phyloP scores from a whole-genome alignment of 2,329 filamentous ascomycete species.

The Fusarium sp. region DNA sequence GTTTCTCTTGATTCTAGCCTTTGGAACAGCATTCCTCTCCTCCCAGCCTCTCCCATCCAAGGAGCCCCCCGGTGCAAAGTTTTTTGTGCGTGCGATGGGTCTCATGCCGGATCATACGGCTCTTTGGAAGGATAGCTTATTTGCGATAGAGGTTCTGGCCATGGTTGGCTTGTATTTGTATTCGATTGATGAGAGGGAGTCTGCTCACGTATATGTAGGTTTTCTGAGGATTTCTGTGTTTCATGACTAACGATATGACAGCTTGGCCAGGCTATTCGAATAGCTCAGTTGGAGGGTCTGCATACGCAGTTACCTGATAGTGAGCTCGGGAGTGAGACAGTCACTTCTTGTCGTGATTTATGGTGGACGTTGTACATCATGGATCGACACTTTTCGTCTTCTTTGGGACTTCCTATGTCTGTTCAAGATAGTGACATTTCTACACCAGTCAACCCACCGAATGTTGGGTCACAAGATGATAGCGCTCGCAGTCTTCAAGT shows the following conservation, averaged over 20 bases:
- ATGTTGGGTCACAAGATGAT: slow-evolving; percentile 40
- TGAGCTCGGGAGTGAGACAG: slow-evolving; percentile 45
- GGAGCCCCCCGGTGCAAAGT: slow-evolving; percentile 45
- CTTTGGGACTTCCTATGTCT: slow-evolving; percentile 50
- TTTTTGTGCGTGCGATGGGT: slow-evolving; percentile 48
- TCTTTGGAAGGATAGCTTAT: slow-evolving; percentile 49
- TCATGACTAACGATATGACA: slow-evolving; percentile 4
- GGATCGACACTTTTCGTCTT: slow-evolving; percentile 52
- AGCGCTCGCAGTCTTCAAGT: slow-evolving; percentile 48
- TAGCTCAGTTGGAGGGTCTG: slow-evolving; percentile 52
- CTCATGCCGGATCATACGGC: slow-evolving; percentile 48
- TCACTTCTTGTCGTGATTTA: slow-evolving; percentile 47
- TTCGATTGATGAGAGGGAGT: slow-evolving; percentile 49
- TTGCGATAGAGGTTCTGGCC: slow-evolving; percentile 50
- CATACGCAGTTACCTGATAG: slow-evolving; percentile 52
- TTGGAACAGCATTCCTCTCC: slow-evolving; percentile 42
- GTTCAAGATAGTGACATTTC: slow-evolving; percentile 52
- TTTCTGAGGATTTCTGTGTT: rapidly evolving
- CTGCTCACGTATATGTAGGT: slow-evolving; percentile 44
- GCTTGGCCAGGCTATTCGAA: slow-evolving; percentile 52
- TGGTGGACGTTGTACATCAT: slow-evolving; percentile 55
- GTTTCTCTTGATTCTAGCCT: slow-evolving; percentile 59
- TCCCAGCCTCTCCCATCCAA: slow-evolving; percentile 39
- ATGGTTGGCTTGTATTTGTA: slow-evolving; percentile 51
- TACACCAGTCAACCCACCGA: slow-evolving; percentile 43